Percentiles rank a stretch among this genome's conserved stretches.
phyloP scores from a whole-genome alignment of 495 filamentous ascomycete genomes.

The Podospora pseudocomata region DNA sequence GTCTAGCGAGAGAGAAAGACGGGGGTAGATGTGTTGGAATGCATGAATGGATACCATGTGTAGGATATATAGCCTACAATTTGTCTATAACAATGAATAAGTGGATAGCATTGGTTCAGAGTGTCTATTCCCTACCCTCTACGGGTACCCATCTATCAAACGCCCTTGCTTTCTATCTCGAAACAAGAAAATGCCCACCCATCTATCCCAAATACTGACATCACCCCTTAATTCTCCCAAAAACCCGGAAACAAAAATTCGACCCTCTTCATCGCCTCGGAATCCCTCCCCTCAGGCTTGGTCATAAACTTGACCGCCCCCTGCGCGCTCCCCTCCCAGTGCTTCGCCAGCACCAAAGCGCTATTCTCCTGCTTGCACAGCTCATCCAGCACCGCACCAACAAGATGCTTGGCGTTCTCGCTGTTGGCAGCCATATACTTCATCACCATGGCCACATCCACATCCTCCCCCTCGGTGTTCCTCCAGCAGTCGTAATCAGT shows the following conservation, averaged over 20 bases:
- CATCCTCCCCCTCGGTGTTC: constrained; percentile 53
- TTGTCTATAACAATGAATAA: background rate
- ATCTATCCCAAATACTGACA: no score
- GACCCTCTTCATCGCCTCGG: constrained; percentile 64
- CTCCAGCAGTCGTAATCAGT: constrained; percentile 99
- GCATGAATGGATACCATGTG: background rate
- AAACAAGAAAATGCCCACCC: no score
- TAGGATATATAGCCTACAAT: background rate
- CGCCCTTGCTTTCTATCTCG: background rate
- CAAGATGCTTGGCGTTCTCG: constrained; percentile 76
- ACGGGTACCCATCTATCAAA: background rate
- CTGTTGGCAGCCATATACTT: constrained; percentile 91
- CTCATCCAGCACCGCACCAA: constrained; percentile 84
- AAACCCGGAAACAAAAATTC: constrained; percentile 75
- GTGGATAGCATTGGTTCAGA: background rate
- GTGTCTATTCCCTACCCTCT: background rate
- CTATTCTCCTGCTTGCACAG: constrained; percentile 69
- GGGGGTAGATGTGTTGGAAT: background rate
- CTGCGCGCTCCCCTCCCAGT: constrained; percentile 60
- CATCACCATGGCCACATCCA: constrained; percentile 97
- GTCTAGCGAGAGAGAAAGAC: background rate
- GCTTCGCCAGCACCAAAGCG: constrained; percentile 75
- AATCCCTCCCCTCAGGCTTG: constrained; percentile 56
- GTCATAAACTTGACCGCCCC: constrained; percentile 72
- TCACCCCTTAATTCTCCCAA: constrained; percentile 32